These are phyloP conservation scores for Echinosphaeria canescens DNA, from an alignment of 2,329 filamentous ascomycete genomes.

Conservation along the genomic window DNA sequence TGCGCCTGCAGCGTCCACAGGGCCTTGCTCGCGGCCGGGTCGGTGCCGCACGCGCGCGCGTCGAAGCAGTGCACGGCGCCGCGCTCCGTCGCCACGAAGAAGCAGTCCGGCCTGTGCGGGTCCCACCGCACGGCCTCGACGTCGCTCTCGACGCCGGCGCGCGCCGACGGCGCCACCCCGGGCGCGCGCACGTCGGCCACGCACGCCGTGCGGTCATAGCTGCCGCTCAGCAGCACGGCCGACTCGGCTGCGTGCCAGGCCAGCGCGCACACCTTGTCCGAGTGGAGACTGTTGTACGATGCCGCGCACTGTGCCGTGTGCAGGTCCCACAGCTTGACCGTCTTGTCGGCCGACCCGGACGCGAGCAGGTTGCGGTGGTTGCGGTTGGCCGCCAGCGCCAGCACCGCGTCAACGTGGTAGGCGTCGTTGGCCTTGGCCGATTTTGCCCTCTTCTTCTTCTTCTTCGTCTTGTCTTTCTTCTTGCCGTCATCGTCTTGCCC, in stretches of 20 bases:
- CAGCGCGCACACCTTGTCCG: constrained; percentile 91
- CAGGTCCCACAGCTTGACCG: constrained; percentile 94
- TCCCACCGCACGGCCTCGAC: constrained; percentile 90
- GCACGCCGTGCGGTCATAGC: constrained; percentile 85
- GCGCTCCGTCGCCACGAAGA: constrained; percentile 86
- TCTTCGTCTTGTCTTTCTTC: constrained; percentile 38
- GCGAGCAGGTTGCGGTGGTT: constrained; percentile 88
- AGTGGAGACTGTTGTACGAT: constrained; percentile 88
- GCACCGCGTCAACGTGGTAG: constrained; percentile 85
- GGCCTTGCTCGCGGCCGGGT: constrained; percentile 56
- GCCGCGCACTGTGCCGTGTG: constrained; percentile 84
- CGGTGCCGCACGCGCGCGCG: constrained; percentile 50
- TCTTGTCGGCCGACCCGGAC: constrained; percentile 89
- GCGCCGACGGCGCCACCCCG: constrained; percentile 53
- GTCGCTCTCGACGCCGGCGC: constrained; percentile 90
- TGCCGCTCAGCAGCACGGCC: constrained; percentile 76
- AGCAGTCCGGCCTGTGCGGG: constrained; percentile 78
- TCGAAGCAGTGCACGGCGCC: constrained; percentile 90
- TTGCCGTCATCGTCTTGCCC: too few relatives aligned
- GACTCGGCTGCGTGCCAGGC: constrained; percentile 82
- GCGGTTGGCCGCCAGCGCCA: constrained; percentile 79
- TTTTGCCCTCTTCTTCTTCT: constrained; percentile 86
- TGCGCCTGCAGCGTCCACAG: constrained; percentile 94
- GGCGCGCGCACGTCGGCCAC: constrained; percentile 94
- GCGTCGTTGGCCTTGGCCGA: constrained; percentile 70